These are phyloP conservation scores for Hypocrella siamensis DNA, from an alignment of 2,329 filamentous ascomycete species.

Conservation along the genomic window DNA sequence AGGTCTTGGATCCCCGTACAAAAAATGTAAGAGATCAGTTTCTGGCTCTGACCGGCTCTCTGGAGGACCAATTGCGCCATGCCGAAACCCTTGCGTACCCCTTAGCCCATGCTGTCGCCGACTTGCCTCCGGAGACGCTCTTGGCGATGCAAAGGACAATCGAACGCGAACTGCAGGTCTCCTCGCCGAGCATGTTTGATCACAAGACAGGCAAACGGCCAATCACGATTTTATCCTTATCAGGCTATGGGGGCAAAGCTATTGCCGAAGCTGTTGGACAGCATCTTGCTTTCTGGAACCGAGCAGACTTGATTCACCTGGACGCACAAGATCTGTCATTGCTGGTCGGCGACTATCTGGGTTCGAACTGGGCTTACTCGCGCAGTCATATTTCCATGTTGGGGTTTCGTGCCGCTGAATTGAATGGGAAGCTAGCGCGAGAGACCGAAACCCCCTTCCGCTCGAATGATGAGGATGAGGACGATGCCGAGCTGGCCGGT, in stretches of 20 bases:
- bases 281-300: constrained; percentile 42
- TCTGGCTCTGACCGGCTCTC: constrained; percentile 10
- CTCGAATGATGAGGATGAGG: constrained; percentile 17
- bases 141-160: constrained; percentile 14
- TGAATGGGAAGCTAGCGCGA: constrained; percentile 36
- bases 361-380: constrained; percentile 37
- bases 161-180: constrained; percentile 12
- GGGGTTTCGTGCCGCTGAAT: constrained; percentile 38
- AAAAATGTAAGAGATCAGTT: constrained; percentile 15
- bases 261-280: constrained; percentile 38
- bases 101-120: constrained; percentile 18
- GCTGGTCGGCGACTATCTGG: constrained; percentile 54
- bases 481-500: constrained; percentile 17
- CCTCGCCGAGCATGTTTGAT: constrained; percentile 14
- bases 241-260: constrained; percentile 21
- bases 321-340: constrained; percentile 56
- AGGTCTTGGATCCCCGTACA: constrained; percentile 15
- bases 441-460: constrained; percentile 21
- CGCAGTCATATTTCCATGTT: constrained; percentile 35
- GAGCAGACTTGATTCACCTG: constrained; percentile 52
- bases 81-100: constrained; percentile 16
- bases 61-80: constrained; percentile 13
- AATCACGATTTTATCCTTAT: constrained; percentile 20
- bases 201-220: constrained; percentile 19
- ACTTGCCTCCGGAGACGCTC: constrained; percentile 18